Conservation (phyloP, 2,329 filamentous ascomycete genomes). For the Pezicula radicicola region DNA sequence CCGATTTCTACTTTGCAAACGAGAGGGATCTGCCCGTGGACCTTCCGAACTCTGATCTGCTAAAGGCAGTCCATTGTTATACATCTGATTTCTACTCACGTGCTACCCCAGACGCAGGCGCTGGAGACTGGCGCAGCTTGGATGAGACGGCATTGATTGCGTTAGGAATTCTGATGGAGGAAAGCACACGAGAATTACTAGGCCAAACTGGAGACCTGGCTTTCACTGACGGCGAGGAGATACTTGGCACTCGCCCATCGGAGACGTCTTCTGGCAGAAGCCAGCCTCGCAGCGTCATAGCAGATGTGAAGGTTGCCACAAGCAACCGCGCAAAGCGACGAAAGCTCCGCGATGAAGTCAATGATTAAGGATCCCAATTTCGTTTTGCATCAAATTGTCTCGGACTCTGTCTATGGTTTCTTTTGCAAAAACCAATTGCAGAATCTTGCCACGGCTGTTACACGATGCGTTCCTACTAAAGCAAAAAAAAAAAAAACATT, state of each 20-base stretch:
- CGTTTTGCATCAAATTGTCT: no score
- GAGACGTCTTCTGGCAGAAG: background rate
- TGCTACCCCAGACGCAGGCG: constrained; percentile 20
- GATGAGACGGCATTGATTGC: constrained; percentile 77
- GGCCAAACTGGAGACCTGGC: constrained; percentile 67
- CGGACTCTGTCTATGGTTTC: no score
- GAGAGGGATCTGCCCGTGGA: constrained; percentile 48
- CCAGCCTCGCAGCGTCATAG: background rate
- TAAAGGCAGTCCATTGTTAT: constrained; percentile 68
- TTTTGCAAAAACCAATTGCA: no score
- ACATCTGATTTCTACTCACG: constrained; percentile 61
- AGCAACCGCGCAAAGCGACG: no score
- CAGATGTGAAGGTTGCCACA: no score
- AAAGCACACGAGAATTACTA: constrained; percentile 58
- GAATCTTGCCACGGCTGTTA: no score
- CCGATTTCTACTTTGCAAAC: constrained; percentile 68
- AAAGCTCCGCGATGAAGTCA: no score
- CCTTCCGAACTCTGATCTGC: constrained; percentile 66
- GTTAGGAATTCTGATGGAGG: constrained; percentile 72
- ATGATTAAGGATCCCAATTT: no score
- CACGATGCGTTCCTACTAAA: no score
- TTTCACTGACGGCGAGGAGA: constrained; percentile 56
- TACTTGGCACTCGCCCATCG: constrained; percentile 1
- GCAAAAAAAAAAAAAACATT: no score
- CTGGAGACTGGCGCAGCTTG: constrained; percentile 55